Percentiles rank a stretch among this genome's conserved stretches.
Conservation (phyloP, 176 grass and related monocot genomes). For the Aegilops longissima region DNA sequence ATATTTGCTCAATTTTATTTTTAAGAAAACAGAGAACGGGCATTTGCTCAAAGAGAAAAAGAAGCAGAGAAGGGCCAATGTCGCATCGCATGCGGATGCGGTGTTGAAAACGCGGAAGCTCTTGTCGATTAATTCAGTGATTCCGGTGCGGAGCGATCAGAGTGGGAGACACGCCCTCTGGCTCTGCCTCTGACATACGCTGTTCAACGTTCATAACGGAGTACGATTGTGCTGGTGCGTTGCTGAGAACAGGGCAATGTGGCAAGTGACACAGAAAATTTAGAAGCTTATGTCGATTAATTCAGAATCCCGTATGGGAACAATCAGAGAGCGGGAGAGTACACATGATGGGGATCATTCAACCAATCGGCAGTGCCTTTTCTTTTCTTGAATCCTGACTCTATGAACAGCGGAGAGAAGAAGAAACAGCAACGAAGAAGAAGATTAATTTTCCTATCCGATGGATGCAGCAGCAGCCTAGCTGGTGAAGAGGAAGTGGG, state of each 20-base stretch:
- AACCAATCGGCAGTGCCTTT: constrained; percentile 18
- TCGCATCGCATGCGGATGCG: too few species aligned
- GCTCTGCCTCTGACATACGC: too few species aligned
- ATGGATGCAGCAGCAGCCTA: neutral
- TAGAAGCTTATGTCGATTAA: constrained; percentile 16
- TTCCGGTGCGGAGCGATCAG: too few species aligned
- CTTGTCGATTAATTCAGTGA: too few species aligned
- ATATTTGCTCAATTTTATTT: too few species aligned
- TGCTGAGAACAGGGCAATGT: neutral
- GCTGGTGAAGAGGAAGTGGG: constrained; percentile 53
- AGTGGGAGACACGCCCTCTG: too few species aligned
- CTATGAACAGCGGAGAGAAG: constrained; percentile 49
- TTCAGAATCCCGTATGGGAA: neutral
- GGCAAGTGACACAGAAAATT: neutral
- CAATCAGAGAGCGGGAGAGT: neutral
- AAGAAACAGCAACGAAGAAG: neutral
- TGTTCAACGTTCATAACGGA: too few species aligned
- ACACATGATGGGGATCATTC: constrained; percentile 10
- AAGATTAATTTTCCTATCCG: constrained; percentile 1
- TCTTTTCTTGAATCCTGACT: constrained; percentile 21
- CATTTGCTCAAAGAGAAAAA: too few species aligned
- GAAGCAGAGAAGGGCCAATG: too few species aligned
- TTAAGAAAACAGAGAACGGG: too few species aligned
- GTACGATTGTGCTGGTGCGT: too few species aligned
- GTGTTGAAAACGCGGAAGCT: too few species aligned